Evolutionary conservation across 2,329 filamentous ascomycete species (phyloP), one percentile per base, ranked within the genome.

Genomic region (Trichoderma brevicompactum): DNA sequence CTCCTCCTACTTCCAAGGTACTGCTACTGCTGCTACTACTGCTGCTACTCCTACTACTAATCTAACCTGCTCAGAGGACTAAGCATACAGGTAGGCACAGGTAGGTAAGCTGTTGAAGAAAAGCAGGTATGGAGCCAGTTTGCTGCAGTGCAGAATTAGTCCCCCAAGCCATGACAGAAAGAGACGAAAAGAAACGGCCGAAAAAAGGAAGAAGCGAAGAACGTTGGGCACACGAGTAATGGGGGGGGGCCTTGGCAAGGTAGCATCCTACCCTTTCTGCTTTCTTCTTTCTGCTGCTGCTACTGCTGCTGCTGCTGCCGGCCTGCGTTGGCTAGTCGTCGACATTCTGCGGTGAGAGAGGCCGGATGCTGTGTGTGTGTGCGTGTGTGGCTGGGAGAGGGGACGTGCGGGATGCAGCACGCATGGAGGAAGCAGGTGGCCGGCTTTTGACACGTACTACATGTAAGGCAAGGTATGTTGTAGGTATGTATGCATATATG

Each of bases 301-400:
- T 38, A 2, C 7, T 38, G 36, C 36, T 28, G 23, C 23, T 28
- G 23, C 7, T 54, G n/a, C 19, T 13, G 48, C 36, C 41, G 52
- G 36, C 52, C 17, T 36, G 52, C 52, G 32, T 28, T 40, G 52
- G 52, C 34, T 23, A n/a, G 34, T 54, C 48, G 28, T 54, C 60
- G 54, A 63, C 48, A 3, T 28, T 28, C 23, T 63, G 60, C 60
- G 60, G 60, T 63, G 60, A 62, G 19, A 62, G 19, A 41, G 46
- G 52, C 8, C 40, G 54, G 46, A 36, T 54, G 58, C 32, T 38
- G 60, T 63, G 60, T 40, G 49, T 54, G 48, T 9, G 34, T 5
- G 34, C 5, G 34, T 5, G 52, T 36, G 50, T n/a, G 28, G 15
- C 23, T 28, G 13, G 10, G 15, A 23, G 56, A 46, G 19, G 56